Evolutionary conservation across 306 rosid genomes (phyloP).

Genomic region (Vicia villosa): DNA sequence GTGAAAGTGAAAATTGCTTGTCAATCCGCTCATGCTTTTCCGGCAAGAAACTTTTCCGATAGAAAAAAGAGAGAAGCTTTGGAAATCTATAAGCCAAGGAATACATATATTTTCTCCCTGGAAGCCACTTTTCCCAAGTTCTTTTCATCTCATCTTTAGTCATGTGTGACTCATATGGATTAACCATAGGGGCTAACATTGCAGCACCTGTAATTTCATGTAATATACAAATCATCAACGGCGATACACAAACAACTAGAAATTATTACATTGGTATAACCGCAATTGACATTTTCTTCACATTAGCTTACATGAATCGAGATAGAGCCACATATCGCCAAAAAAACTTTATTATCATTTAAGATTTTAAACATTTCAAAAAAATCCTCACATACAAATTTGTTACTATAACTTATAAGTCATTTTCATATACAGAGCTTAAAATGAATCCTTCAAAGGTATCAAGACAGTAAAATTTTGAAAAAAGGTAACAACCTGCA

Average conservation of each 20-base stretch:
- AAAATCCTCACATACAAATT: constrained; percentile 16
- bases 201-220: constrained; percentile 71
- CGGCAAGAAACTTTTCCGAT: constrained; percentile 68
- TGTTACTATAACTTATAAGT: not conserved
- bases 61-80: constrained; percentile 64
- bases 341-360: not conserved
- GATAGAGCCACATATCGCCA: not conserved
- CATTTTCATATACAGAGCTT: constrained; percentile 12
- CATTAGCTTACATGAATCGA: constrained; percentile 28
- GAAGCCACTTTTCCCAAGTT: constrained; percentile 84
- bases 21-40: constrained; percentile 76
- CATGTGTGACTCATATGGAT: constrained; percentile 80
- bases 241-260: constrained; percentile 19
- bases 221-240: constrained; percentile 27
- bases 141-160: constrained; percentile 73
- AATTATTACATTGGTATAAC: constrained; percentile 23
- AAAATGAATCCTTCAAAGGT: constrained; percentile 2
- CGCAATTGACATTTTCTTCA: not conserved
- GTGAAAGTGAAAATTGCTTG: constrained; percentile 59
- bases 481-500: constrained; percentile 57
- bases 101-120: constrained; percentile 64
- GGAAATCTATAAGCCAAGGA: constrained; percentile 82
- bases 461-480: constrained; percentile 3
- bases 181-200: constrained; percentile 80
- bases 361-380: not conserved